phyloP scores from a whole-genome alignment of 2,329 filamentous ascomycete species.

The Arthrinium phaeospermum region DNA sequence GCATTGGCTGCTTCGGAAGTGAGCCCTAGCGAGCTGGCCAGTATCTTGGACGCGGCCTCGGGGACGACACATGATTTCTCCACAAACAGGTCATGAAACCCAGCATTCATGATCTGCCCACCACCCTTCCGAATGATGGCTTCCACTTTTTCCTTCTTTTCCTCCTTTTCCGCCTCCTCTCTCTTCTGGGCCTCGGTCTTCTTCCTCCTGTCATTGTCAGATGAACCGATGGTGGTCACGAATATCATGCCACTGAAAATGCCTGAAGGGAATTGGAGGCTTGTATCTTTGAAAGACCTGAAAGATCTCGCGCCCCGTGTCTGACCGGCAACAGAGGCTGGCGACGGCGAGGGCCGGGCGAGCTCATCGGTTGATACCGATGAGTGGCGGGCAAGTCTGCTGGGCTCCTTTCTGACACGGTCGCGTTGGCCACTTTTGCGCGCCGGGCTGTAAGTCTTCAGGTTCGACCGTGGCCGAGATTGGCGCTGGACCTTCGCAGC shows the following conservation, averaged over 20 bases:
- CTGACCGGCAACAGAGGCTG: neutral
- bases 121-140: conserved; percentile 72
- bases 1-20: conserved; percentile 51
- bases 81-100: conserved; percentile 84
- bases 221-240: conserved; percentile 72
- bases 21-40: conserved; percentile 46
- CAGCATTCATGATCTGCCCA: conserved; percentile 72
- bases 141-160: conserved; percentile 48
- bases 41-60: conserved; percentile 8
- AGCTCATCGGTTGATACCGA: conserved; percentile 14
- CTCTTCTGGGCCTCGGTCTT: conserved; percentile 4
- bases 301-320: conserved; percentile 12
- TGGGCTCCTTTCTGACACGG: conserved; percentile 27
- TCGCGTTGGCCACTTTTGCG: conserved; percentile 18
- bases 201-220: conserved; percentile 24
- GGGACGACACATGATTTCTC: conserved; percentile 39
- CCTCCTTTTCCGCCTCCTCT: conserved; percentile 40
- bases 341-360: neutral
- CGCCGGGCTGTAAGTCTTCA: conserved; percentile 31
- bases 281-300: conserved; percentile 20
- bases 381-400: conserved; percentile 5
- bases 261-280: conserved; percentile 16
- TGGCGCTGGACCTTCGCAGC: conserved; percentile 39
- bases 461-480: conserved; percentile 30
- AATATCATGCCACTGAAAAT: conserved; percentile 87